These are phyloP conservation scores for Coniosporium uncinatum DNA, from an alignment of 2,329 filamentous ascomycete species.

Conservation along the genomic window DNA sequence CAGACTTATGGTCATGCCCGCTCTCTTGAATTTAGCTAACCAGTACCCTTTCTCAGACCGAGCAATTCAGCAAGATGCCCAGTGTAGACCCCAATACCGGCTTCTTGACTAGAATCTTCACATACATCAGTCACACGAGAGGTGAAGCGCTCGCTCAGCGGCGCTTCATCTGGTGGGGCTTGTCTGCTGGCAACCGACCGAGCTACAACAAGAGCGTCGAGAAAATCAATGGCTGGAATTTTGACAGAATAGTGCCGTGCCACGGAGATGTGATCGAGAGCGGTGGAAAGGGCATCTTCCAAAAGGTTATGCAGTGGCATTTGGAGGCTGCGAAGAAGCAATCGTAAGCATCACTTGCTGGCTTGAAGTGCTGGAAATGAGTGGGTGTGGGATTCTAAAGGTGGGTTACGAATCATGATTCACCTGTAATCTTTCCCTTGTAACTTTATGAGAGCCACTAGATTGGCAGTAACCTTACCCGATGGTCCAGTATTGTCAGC, in stretches of 20 bases:
- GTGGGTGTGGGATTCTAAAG: too few species aligned
- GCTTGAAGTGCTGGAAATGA: too few species aligned
- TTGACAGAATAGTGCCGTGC: constrained; percentile 81
- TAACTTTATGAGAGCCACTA: too few species aligned
- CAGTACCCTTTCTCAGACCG: constrained; percentile 44
- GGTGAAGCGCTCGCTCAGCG: constrained; percentile 68
- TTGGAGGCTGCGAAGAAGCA: constrained; percentile 41
- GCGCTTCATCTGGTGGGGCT: constrained; percentile 75
- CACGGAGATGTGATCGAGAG: constrained; percentile 86
- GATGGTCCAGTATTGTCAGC: too few species aligned
- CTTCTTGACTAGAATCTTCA: constrained; percentile 51
- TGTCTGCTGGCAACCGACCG: constrained; percentile 45
- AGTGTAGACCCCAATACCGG: constrained; percentile 35
- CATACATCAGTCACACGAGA: constrained; percentile 51
- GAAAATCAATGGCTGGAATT: constrained; percentile 76
- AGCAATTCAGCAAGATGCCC: constrained; percentile 61
- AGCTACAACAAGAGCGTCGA: constrained; percentile 66
- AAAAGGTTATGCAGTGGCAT: constrained; percentile 81
- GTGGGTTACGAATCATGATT: too few species aligned
- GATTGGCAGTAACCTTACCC: too few species aligned
- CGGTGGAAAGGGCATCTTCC: constrained; percentile 68
- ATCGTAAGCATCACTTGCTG: too few species aligned
- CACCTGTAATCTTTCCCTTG: too few species aligned
- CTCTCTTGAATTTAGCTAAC: too few species aligned
- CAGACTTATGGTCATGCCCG: too few species aligned